Evolutionary conservation across 2,329 filamentous ascomycete species (phyloP).

Genomic region (Helminthosporium solani): DNA sequence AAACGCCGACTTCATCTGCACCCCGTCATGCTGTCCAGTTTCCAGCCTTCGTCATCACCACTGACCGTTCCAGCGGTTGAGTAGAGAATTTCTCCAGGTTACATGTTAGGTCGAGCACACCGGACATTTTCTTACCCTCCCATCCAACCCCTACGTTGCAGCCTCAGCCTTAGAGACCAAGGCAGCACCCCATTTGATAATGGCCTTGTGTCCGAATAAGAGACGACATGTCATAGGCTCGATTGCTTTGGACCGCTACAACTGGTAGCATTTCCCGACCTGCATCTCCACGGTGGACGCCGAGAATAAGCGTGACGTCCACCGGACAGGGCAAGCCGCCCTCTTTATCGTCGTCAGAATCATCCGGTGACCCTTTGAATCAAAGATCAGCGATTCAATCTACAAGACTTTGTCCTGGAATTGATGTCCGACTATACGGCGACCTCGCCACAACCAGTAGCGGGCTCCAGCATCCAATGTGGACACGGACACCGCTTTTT

Average conservation of each 20-base stretch:
- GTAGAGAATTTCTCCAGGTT: slow-evolving; percentile 1
- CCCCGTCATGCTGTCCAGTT: slow-evolving; percentile 13
- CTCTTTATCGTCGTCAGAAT: slow-evolving; percentile 1
- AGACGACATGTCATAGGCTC: slow-evolving; percentile 8
- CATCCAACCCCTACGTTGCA: slow-evolving; percentile 5
- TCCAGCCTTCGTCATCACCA: slow-evolving; percentile 3
- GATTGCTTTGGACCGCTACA: slow-evolving; percentile 4
- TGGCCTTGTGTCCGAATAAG: background rate
- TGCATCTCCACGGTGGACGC: slow-evolving; percentile 3
- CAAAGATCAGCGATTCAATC: background rate
- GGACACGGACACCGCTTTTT: background rate
- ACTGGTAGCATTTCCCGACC: slow-evolving; percentile 4
- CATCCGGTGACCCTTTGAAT: background rate
- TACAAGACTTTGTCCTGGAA: background rate
- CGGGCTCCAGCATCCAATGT: background rate
- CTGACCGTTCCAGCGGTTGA: slow-evolving; percentile 4
- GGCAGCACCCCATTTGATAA: slow-evolving; percentile 9
- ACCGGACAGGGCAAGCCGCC: slow-evolving; percentile 15
- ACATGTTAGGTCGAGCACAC: slow-evolving; percentile 8
- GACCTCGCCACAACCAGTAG: background rate
- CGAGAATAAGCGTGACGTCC: slow-evolving; percentile 1
- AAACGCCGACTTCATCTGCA: slow-evolving; percentile 8
- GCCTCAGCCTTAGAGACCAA: slow-evolving; percentile 14
- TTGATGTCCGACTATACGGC: background rate
- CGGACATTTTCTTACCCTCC: slow-evolving; percentile 9